Evolutionary conservation across 2,329 filamentous ascomycete species (phyloP), one percentile per base, ranked within the genome.

Genomic region (Rutstroemia sp.): DNA sequence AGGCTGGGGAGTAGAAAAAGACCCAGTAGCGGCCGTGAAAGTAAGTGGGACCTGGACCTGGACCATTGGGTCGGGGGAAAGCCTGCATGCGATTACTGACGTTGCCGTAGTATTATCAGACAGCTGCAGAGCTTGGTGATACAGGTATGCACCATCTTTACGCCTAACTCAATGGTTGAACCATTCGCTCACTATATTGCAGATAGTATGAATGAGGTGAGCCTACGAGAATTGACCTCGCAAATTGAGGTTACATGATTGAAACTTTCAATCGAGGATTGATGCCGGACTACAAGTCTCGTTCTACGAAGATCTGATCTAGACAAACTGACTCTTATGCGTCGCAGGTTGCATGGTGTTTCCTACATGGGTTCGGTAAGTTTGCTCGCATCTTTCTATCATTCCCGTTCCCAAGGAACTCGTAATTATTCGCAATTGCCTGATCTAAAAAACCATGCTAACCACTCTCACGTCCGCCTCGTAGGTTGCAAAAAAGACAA

Each of bases 161-260:
- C 61, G 61, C 58, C 58, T 51, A 44, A 59, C 49, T 54, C 47
- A 30, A 41, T 19, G 45, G 47, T 54, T 30, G 45, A 41, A 56
- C 54, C 49, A 45, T 51, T 49, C 30, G 64, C 64, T 69, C 41
- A 68, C 60, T 61, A 59, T 63, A 61, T 61, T 59, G 59, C 65
- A 85, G 94, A 99, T 75, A 94, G 92, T 57, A 96, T 97, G 92
- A 96, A 96, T 70, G 92, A 97, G 73, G 87, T 87, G 54, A 56
- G 47, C 53, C 47, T 55, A 51, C 38, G 38, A 50, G 19, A 44
- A 21, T 39, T 19, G 21, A n/a, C 23, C 16, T 55, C 23, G 25
- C 39, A 37, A 45, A 16, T 27, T 21, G 44, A 47, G 19, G 44
- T 47, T 47, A 47, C 44, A 47, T 44, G 27, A 45, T 37, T 21